These are phyloP conservation scores for Termitomyces bulborhizus DNA, from an alignment of 768 basidiomycete species.

Conservation along the genomic window DNA sequence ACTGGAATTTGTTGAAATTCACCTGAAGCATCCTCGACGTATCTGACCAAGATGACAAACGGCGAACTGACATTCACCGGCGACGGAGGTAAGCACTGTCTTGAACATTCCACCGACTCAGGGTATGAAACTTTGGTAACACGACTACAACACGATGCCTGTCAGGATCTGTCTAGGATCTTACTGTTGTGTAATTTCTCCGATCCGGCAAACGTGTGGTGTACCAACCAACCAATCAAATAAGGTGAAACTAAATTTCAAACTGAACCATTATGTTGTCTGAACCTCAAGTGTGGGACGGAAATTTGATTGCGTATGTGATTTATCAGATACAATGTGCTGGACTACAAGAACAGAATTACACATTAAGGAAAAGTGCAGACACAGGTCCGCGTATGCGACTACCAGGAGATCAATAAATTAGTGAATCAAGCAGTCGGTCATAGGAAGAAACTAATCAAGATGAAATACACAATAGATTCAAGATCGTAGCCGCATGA, in stretches of 20 bases:
- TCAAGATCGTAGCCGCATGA: background rate
- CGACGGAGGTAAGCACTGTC: conserved; percentile 1
- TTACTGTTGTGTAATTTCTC: background rate
- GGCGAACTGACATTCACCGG: background rate
- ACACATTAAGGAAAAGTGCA: background rate
- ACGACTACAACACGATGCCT: conserved; percentile 10
- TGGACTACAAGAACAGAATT: background rate
- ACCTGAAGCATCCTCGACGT: background rate
- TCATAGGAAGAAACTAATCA: conserved; percentile 1
- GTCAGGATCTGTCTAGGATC: background rate
- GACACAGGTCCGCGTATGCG: background rate
- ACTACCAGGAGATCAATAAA: background rate
- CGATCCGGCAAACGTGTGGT: conserved; percentile 2
- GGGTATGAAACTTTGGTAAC: background rate
- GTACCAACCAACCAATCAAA: too few relatives aligned
- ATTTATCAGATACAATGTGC: background rate
- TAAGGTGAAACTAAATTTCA: background rate
- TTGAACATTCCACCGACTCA: background rate
- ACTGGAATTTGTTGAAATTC: background rate
- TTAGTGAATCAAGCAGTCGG: background rate
- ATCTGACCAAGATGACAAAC: background rate
- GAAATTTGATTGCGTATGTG: background rate
- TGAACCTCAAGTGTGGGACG: background rate
- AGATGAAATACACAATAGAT: conserved; percentile 1
- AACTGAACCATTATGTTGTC: background rate